Base-by-base conservation (phyloP, 192 early-diverging fungal genomes). In the Cladochytrium replicatum region DNA sequence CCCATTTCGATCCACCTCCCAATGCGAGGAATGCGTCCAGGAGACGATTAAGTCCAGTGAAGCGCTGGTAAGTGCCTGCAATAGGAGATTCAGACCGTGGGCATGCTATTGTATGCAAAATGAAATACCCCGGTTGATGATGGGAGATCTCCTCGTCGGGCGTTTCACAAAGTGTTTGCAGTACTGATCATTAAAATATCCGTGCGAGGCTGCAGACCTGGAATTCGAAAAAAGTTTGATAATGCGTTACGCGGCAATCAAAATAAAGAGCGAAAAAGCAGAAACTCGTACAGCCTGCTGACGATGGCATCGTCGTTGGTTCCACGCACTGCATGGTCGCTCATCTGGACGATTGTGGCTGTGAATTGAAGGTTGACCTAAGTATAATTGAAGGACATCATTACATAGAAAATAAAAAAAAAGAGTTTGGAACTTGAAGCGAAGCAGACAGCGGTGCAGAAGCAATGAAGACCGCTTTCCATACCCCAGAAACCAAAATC, bases 261-360 rank as follows among this genome's bases (percentile, higher is more conserved):
- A 43, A 51, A 15, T 30, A 42, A 52, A 46, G 0, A 9, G 25
- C 11, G 13, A n/a, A n/a, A n/a, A n/a, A n/a, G n/a, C n/a, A n/a
- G 7, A 21, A 31, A 24, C 19, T 51, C 55, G 67, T 78, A 89
- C 85, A 85, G 71, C 63, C 86, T 78, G 52, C 84, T 83, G 37
- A 84, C 63, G 9, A 84, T 77, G 17, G 92, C 95, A 55, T 94
- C 91, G 47, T 89, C 86, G 66, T 94, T 90, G 43, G 95, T 98
- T n/a, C 69, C 78, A 40, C 83, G 82, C 13, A 87, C 66, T 2
- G 85, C 71, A n/a, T 78, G 75, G 57, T 91, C 84, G 52, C 43
- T 34, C 34, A 48, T 44, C n/a, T n/a, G n/a, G n/a, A n/a, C n/a
- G n/a, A n/a, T n/a, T n/a, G n/a, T n/a, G n/a, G n/a, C n/a, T n/a